Conservation (phyloP, 352 stramenopile species). For the Blastocystis sp. region DNA sequence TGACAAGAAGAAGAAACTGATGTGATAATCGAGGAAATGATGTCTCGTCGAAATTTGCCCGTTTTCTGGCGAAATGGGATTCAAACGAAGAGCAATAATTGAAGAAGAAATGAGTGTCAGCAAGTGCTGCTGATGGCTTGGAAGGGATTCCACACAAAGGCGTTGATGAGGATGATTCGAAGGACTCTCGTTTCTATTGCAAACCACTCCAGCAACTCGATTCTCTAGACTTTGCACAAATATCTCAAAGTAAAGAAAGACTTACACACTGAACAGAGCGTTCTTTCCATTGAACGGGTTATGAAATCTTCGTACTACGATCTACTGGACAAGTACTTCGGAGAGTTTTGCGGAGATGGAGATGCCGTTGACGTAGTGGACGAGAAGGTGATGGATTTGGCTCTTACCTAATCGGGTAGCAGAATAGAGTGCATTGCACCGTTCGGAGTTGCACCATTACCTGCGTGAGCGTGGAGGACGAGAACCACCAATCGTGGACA, state of each 20-base stretch:
- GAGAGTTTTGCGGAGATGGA: constrained; percentile 55
- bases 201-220: not conserved
- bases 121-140: too few species aligned
- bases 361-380: constrained; percentile 25
- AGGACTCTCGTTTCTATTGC: too few species aligned
- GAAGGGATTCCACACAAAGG: too few species aligned
- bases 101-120: too few species aligned
- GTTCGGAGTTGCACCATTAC: constrained; percentile 57
- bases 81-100: too few species aligned
- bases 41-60: too few species aligned
- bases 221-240: not conserved
- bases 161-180: too few species aligned
- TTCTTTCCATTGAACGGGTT: not conserved
- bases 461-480: not conserved
- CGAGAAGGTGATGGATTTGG: not conserved
- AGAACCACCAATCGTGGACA: not conserved
- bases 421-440: not conserved
- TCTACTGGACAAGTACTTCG: constrained; percentile 47
- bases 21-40: too few species aligned
- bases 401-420: not conserved
- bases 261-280: not conserved
- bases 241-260: not conserved
- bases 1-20: too few species aligned
- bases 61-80: too few species aligned
- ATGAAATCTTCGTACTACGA: constrained; percentile 67